Evolutionary conservation across 108 stramenopile species (phyloP).

Genomic region (Conticribra weissflogii): DNA sequence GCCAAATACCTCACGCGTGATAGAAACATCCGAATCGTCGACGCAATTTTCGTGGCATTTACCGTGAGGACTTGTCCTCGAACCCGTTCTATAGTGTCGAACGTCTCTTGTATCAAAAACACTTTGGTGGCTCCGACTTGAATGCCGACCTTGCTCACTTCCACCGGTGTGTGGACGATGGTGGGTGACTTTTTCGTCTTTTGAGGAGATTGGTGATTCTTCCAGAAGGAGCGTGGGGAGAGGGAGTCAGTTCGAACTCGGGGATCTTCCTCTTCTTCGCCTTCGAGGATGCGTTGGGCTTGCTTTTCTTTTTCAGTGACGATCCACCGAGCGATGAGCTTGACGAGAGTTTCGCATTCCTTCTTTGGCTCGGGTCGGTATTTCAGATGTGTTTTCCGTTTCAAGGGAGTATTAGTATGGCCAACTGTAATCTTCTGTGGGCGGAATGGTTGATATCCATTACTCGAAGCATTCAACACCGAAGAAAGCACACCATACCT

Average conservation of each 20-base stretch:
- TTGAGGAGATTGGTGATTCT: constrained; percentile 9
- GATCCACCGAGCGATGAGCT: constrained; percentile 30
- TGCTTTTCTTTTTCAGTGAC: constrained; percentile 19
- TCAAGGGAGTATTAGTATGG: constrained; percentile 7
- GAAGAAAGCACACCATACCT: constrained; percentile 70
- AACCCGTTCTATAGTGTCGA: constrained; percentile 80
- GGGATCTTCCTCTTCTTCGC: background rate
- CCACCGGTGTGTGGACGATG: constrained; percentile 21
- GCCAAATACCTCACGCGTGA: constrained; percentile 39
- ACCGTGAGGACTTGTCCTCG: constrained; percentile 46
- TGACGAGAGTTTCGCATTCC: constrained; percentile 36
- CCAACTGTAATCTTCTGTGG: constrained; percentile 2
- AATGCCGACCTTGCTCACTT: constrained; percentile 63
- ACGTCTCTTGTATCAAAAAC: constrained; percentile 78
- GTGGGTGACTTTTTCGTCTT: constrained; percentile 8
- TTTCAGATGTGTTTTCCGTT: background rate
- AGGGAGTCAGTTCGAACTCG: constrained; percentile 1
- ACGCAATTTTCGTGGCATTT: constrained; percentile 60
- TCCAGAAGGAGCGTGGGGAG: constrained; percentile 34
- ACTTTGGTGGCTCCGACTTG: constrained; percentile 90
- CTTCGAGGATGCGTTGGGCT: no score
- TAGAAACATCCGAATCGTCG: constrained; percentile 46
- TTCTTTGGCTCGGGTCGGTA: constrained; percentile 23
- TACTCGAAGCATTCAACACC: no score
- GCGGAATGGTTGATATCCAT: no score